Evolutionary conservation across 345 rosid species (phyloP), one percentile per base, ranked within the genome.

Genomic region (Dipteronia sinensis): DNA sequence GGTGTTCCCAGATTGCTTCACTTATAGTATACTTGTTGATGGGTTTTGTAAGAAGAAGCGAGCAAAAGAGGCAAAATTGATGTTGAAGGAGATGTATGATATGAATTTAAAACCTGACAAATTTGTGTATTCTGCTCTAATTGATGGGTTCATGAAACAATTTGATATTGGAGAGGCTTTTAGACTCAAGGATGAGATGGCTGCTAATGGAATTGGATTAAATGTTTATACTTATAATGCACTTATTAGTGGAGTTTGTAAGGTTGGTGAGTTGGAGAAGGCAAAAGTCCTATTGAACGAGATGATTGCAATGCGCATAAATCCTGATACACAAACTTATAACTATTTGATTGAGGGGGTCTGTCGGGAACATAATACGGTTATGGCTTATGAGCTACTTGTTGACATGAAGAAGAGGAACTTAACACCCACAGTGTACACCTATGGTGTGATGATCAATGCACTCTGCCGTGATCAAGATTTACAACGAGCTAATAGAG

Each of bases 181-280:
- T 49, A 80, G 76, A 78, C 76, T 90, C 46, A 89, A 90, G 81
- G 86, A 78, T 72, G 89, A 82, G 75, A 93, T 91, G 95, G 77
- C 79, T 89, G 75, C 89, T 76, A 76, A 8, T 75, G 91, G 92
- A 47, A 69, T 89, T 69, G 71, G 72, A 67, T 49, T 84, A 25
- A 79, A 85, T 75, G 65, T 80, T 69, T 76, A 80, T 66, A 83
- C 88, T 2, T 95, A 87, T 76, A 90, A 88, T 79, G 79, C 68
- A 17, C 90, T 88, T 73, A 59, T 93, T 10, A 71, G 69, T 64
- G 89, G 88, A 65, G 79, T 88, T 78, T 88, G 90, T 69, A 90
- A 84, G 85, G 82, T 79, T 78, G 92, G 95, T 55, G 84, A 89
- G 40, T 75, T 90, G 88, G 92, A 86, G 81, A 92, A 85, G 86